Base-by-base conservation (phyloP, 805 yeast genomes). In the Kluyveromyces nonfermentans region DNA sequence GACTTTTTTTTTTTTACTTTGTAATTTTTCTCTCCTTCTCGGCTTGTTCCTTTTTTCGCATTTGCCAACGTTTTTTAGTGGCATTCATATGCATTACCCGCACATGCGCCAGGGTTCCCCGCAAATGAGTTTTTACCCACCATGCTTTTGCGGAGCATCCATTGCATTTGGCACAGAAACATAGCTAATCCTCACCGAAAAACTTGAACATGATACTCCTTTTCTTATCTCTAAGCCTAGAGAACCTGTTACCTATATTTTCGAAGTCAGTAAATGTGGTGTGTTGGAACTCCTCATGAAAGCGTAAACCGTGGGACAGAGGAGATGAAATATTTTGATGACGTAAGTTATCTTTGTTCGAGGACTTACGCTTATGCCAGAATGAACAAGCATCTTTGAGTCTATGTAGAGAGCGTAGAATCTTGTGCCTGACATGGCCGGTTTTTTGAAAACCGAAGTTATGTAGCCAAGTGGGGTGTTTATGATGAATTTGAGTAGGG, bases 131-230 rank as follows among this genome's bases (percentile, higher is more conserved):
- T 10, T 25, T 14, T 25, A 6, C 14, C 30, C 12, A 25, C 30
- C 30, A 25, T 10, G 9, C 7, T 25, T 6, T 25, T 25, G 30
- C 7, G 7, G 9, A 25, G 12, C 14, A 25, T 10, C 9, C 30
- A 25, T 14, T 14, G 30, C 30, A 10, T 6, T 14, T 9, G 9
- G 4, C 30, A 10, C 30, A 10, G 30, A 16, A 17, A 16, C n/a
- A 34, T 37, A 25, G 37, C 33, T 32, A 34, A 37, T 46, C 49
- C 18, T 46, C 49, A 37, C 49, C 49, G 22, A 46, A 46, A 28
- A 46, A 46, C 25, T 40, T 25, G 30, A 46, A 46, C 49, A 43
- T 46, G 42, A 46, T 38, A 14, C 46, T 38, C 33, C 44, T 43
- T 31, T 43, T 46, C 34, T 43, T 46, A 17, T 39, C 40, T 33